A percentile compares a stretch with the other conserved stretches of the same genome.
Evolutionary conservation across 257 asterid species (phyloP).

Genomic region (Penstemon barbatus): DNA sequence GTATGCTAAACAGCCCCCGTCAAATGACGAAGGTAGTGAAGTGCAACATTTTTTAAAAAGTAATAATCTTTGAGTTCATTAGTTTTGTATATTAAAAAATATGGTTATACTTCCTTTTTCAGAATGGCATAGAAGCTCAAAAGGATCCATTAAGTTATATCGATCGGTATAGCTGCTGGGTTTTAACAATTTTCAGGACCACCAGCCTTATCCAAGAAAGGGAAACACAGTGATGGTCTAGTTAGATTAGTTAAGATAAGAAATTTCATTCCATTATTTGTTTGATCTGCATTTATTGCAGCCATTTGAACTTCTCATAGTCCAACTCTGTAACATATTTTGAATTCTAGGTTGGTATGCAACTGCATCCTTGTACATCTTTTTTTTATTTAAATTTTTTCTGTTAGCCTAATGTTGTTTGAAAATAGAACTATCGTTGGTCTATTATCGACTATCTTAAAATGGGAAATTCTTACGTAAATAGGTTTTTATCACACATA

Average conservation of each 20-base stretch:
- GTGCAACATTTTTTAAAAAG: not conserved
- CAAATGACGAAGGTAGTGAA: no score
- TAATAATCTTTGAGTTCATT: not conserved
- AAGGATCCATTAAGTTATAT: conserved; percentile 18
- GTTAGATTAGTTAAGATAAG: conserved; percentile 4
- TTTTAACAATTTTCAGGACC: conserved; percentile 11
- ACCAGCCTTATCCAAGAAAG: not conserved
- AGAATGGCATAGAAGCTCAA: conserved; percentile 19
- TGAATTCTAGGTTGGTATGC: conserved; percentile 8
- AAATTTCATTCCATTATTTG: conserved; percentile 17
- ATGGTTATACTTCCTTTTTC: not conserved
- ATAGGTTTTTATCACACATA: no score
- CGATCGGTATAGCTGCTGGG: conserved; percentile 33
- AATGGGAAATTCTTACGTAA: no score
- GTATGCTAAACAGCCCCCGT: no score
- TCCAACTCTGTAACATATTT: not conserved
- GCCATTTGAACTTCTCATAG: conserved; percentile 3
- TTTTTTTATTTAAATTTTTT: not conserved
- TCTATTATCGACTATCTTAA: no score
- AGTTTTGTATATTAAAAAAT: not conserved
- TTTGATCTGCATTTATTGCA: conserved; percentile 22
- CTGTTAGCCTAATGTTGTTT: conserved; percentile 5
- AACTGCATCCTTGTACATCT: conserved; percentile 9
- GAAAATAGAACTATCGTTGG: not conserved
- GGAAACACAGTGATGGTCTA: conserved; percentile 21